phyloP scores from a whole-genome alignment of 2,329 filamentous ascomycete genomes.

The Alternaria alternata region DNA sequence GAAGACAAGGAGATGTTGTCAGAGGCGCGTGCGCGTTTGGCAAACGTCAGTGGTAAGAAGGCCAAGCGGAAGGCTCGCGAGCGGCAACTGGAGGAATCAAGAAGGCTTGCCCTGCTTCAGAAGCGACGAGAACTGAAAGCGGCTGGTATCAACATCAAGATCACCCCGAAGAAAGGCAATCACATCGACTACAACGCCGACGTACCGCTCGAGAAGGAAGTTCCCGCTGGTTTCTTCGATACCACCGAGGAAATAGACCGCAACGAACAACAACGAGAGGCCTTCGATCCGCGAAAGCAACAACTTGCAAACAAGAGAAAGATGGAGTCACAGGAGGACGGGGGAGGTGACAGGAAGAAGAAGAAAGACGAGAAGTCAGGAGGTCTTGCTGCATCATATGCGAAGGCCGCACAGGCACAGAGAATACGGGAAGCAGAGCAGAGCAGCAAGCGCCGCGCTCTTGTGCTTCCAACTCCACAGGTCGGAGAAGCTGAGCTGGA shows the following conservation, averaged over 20 bases:
- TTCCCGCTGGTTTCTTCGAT: constrained; percentile 90
- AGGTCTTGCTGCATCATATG: constrained; percentile 82
- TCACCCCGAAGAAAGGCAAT: constrained; percentile 87
- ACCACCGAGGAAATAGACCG: constrained; percentile 80
- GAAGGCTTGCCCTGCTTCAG: constrained; percentile 86
- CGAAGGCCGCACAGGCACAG: constrained; percentile 93
- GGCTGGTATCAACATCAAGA: constrained; percentile 97
- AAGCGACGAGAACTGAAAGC: constrained; percentile 97
- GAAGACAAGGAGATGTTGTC: constrained; percentile 99
- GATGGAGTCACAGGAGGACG: constrained; percentile 84
- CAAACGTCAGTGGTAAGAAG: constrained; percentile 99
- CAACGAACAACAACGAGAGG: constrained; percentile 84
- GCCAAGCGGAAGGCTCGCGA: constrained; percentile 97
- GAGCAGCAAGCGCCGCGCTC: constrained; percentile 85
- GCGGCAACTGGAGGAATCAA: constrained; percentile 92
- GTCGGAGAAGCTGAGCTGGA: constrained; percentile 93
- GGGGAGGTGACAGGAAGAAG: constrained; percentile 78
- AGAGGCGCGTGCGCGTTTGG: constrained; percentile 92
- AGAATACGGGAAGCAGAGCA: constrained; percentile 96
- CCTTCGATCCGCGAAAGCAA: constrained; percentile 92
- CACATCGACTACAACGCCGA: constrained; percentile 99
- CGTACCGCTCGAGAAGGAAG: constrained; percentile 94
- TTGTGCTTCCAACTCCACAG: constrained; percentile 88
- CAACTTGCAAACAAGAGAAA: constrained; percentile 93
- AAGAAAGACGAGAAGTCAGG: constrained; percentile 84